Conservation (phyloP, 2,329 filamentous ascomycete species). For the Paraphaeosphaeria sporulosa region DNA sequence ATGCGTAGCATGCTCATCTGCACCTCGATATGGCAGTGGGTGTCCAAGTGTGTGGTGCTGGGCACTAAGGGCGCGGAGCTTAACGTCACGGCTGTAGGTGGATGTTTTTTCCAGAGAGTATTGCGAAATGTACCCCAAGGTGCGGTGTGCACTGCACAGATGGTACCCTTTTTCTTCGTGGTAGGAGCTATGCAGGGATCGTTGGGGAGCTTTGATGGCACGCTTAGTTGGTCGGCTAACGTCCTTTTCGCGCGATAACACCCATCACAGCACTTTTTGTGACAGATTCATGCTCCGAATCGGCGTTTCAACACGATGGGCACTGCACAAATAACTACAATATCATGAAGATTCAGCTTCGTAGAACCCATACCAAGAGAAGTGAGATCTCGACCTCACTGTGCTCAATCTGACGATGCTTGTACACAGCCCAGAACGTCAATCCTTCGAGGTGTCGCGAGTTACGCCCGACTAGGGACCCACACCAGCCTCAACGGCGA, state of each 20-base stretch:
- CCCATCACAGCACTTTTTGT: neutral
- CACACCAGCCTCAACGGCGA: slow-evolving; percentile 14
- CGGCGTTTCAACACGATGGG: neutral
- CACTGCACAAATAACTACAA: neutral
- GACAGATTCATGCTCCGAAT: neutral
- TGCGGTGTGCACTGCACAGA: neutral
- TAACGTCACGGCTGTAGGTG: neutral
- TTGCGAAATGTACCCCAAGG: neutral
- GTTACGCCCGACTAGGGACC: slow-evolving; percentile 5
- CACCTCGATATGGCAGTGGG: neutral
- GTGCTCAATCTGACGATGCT: neutral
- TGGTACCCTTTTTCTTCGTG: neutral
- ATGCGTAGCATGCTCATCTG: neutral
- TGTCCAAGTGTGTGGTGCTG: neutral
- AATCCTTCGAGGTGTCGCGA: neutral
- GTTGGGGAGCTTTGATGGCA: neutral
- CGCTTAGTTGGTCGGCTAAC: neutral
- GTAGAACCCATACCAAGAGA: neutral
- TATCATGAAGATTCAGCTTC: neutral
- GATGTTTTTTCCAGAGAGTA: neutral
- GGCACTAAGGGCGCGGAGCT: neutral
- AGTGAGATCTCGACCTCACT: neutral
- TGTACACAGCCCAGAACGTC: neutral
- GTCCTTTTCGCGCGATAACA: slow-evolving; percentile 7
- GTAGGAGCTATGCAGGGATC: slow-evolving; percentile 1